Base-by-base conservation (phyloP, 139 green algal genomes). In the Coelastrella sp. region DNA sequence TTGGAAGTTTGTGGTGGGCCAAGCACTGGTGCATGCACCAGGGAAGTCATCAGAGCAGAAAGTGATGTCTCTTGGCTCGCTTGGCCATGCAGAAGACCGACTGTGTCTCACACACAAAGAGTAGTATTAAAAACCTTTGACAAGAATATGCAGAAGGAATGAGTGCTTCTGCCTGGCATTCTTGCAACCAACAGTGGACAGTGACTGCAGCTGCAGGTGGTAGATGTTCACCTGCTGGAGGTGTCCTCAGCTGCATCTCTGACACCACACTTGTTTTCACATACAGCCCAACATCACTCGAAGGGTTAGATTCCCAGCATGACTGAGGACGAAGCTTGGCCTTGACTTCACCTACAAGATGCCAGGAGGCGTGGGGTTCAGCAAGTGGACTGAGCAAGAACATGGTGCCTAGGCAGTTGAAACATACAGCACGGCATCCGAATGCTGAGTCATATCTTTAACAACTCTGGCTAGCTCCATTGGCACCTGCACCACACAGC, bases 231-330 rank as follows among this genome's bases (percentile, higher is more conserved):
- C 82, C 65, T 63, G 82, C 15, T 20, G 65, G 65, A 7, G 60
- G 58, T 14, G 27, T 63, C 82, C 61, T 20, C 56, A 87, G 61
- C 25, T 20, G 25, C 25, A 65, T 10, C 25, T 60, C 1, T 19
- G n/a, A 4, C 12, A 61, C 63, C 61, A 70, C 24, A 6, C 7
- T 4, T 7, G 61, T 8, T 7, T 72, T 72, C 24, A 87, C 82
- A 25, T 65, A 87, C 82, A 87, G 82, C 25, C 82, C 82, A 14
- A 87, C 82, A 78, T 87, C 82, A 78, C 63, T 78, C 15, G 24
- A 15, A 8, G 82, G 61, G 25, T 78, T 4, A 20, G 19, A 9
- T 12, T 8, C 19, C 82, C 82, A 87, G 61, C 61, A 87, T 25
- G 61, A n/a, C 61, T 87, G 82, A 56, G 82, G 82, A 7, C 82